phyloP scores from a whole-genome alignment of 2,329 filamentous ascomycete species.

The Paramyrothecium sp. region DNA sequence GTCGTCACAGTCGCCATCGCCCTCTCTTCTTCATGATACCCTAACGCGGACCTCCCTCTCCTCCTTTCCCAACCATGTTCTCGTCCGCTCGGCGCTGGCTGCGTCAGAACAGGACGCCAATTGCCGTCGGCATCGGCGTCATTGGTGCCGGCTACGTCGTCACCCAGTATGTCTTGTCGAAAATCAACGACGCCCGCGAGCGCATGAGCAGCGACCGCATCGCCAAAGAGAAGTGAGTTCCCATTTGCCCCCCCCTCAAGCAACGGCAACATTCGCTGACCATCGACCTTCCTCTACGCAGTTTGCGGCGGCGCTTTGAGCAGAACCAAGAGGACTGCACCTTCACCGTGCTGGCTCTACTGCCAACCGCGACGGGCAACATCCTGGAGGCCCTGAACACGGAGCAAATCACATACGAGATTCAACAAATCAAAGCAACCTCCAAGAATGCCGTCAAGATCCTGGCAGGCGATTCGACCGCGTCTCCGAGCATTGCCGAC shows the following conservation, averaged over 20 bases:
- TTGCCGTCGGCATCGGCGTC: constrained; percentile 85
- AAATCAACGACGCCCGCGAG: constrained; percentile 90
- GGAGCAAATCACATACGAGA: constrained; percentile 87
- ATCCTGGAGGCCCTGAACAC: constrained; percentile 86
- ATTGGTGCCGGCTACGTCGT: constrained; percentile 88
- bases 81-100: constrained; percentile 84
- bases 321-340: constrained; percentile 99
- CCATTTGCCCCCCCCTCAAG: neutral
- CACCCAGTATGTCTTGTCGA: constrained; percentile 87
- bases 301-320: constrained; percentile 91
- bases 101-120: constrained; percentile 83
- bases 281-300: constrained; percentile 32
- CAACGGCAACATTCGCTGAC: neutral
- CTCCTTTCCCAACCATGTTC: constrained; percentile 49
- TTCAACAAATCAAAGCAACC: constrained; percentile 86
- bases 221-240: constrained; percentile 86
- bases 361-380: constrained; percentile 88
- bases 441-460: constrained; percentile 52
- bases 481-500: constrained; percentile 58
- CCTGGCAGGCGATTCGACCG: constrained; percentile 52
- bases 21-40: neutral
- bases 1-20: too few relatives aligned
- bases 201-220: constrained; percentile 96
- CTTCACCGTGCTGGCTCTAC: constrained; percentile 91
- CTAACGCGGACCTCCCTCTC: neutral